phyloP scores from a whole-genome alignment of 305 asterid genomes.

The Fraxinus sp. region DNA sequence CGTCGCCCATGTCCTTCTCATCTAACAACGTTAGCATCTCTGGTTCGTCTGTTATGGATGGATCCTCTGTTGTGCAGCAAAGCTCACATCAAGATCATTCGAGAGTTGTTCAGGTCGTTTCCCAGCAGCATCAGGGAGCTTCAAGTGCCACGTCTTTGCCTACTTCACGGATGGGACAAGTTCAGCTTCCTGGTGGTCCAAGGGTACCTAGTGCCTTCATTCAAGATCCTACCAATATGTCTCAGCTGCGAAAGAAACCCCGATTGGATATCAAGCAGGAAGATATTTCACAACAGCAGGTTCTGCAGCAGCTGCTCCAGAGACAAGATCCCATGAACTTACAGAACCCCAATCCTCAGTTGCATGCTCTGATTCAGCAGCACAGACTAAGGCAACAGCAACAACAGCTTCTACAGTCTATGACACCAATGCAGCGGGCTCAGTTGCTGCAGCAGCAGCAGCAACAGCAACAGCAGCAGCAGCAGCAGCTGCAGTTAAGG shows the following conservation, averaged over 20 bases:
- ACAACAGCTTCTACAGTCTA: conserved; percentile 2
- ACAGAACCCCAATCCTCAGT: conserved; percentile 73
- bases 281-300: conserved; percentile 75
- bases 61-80: conserved; percentile 65
- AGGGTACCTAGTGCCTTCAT: conserved; percentile 58
- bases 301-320: conserved; percentile 70
- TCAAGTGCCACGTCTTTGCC: conserved; percentile 79
- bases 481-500: conserved; percentile 61
- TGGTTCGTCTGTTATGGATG: conserved; percentile 81
- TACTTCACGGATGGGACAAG: conserved; percentile 65
- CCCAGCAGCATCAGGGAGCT: conserved; percentile 72
- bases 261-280: conserved; percentile 89
- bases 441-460: conserved; percentile 21
- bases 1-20: conserved; percentile 89
- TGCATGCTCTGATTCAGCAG: conserved; percentile 80
- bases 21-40: conserved; percentile 78
- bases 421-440: conserved; percentile 7
- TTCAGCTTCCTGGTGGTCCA: conserved; percentile 54
- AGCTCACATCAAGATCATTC: conserved; percentile 74
- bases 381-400: conserved; percentile 70
- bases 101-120: too few species aligned
- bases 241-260: conserved; percentile 85
- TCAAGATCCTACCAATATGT: conserved; percentile 58
- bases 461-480: background rate
- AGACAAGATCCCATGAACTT: conserved; percentile 72